Base-by-base conservation (phyloP, 2,329 filamentous ascomycete species). In the Neofusicoccum cordaticola region DNA sequence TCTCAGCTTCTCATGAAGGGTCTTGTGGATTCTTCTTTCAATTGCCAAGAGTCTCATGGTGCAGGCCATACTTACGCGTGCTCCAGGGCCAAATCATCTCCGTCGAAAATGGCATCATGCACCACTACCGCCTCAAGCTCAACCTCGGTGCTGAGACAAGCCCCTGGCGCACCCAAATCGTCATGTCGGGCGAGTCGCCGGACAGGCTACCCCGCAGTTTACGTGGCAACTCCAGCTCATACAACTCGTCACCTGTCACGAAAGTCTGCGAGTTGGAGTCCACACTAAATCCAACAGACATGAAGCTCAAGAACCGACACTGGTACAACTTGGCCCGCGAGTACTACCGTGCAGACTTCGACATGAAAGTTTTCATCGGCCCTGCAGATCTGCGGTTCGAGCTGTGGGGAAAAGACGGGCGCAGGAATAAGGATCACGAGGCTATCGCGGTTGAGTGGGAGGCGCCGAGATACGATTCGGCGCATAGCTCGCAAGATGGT, bases 321-420 rank as follows among this genome's bases (percentile, higher is more conserved):
- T 69, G 67, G 62, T 71, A 69, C 67, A 60, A 67, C 15, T 48
- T 31, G 2, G 63, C 63, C 12, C 39, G 58, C 19, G 65, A 62
- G 44, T 68, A 68, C 35, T 64, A 57, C 37, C 56, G 66, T 5
- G 66, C 70, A 12, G 62, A 66, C 5, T 71, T 68, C 51, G n/a
- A 67, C 8, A 57, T 71, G 12, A 48, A 64, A 5, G 67, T 70
- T 4, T 37, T 70, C n/a, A 64, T 71, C 31, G 69, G 69, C 9
- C 65, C 69, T 4, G 69, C 68, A 4, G 68, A 70, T 45, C 35
- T 70, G 19, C 27, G 27, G 2, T 70, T 71, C 44, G 64, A 70
- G 65, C 64, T 71, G 11, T 22, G 22, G 22, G 22, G 22, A 22
- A 22, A 22, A 3, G 15, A 7, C 17, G 37, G 51, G 6, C 15